These are phyloP conservation scores for Coemansia sp. DNA, from an alignment of 192 early-diverging fungal genomes.

Conservation along the genomic window DNA sequence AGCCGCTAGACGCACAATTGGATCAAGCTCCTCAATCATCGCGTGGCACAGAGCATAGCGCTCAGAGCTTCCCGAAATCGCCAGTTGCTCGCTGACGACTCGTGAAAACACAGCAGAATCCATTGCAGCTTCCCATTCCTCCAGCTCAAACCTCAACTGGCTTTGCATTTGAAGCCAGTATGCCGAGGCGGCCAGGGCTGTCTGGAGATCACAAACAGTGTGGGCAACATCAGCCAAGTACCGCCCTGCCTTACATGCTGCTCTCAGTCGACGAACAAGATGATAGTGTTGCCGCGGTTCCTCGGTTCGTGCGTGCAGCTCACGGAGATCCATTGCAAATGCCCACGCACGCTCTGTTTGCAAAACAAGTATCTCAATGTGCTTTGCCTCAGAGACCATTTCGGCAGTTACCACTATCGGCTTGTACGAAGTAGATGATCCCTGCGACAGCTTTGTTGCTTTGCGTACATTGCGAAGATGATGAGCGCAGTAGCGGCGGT, in stretches of 20 bases:
- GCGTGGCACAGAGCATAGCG: conserved; percentile 34
- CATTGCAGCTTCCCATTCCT: conserved; percentile 44
- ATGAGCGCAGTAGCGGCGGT: conserved; percentile 46
- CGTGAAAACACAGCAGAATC: conserved; percentile 37
- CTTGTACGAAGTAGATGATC: conserved; percentile 22
- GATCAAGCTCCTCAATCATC: conserved; percentile 34
- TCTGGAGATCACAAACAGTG: conserved; percentile 23
- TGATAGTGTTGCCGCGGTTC: conserved; percentile 53
- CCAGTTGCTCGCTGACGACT: conserved; percentile 24
- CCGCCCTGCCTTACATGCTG: conserved; percentile 29
- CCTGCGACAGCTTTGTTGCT: conserved; percentile 30
- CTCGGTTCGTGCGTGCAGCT: conserved; percentile 47
- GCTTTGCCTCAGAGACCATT: conserved; percentile 19
- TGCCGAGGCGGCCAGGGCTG: conserved; percentile 24
- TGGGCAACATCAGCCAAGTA: conserved; percentile 23
- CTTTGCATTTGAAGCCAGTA: conserved; percentile 45
- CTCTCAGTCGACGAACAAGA: conserved; percentile 37
- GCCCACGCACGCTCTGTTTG: conserved; percentile 54
- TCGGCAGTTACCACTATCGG: conserved; percentile 29
- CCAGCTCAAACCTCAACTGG: conserved; percentile 43
- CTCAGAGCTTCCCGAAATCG: conserved; percentile 26
- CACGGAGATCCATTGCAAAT: conserved; percentile 50
- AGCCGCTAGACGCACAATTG: conserved; percentile 43
- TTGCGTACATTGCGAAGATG: conserved; percentile 49
- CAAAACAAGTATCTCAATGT: conserved; percentile 42